A percentile compares a stretch with the other conserved stretches of the same genome.
Evolutionary conservation across 1,139 yeast species (phyloP).

Genomic region (Lodderomyces metapsilosis): DNA sequence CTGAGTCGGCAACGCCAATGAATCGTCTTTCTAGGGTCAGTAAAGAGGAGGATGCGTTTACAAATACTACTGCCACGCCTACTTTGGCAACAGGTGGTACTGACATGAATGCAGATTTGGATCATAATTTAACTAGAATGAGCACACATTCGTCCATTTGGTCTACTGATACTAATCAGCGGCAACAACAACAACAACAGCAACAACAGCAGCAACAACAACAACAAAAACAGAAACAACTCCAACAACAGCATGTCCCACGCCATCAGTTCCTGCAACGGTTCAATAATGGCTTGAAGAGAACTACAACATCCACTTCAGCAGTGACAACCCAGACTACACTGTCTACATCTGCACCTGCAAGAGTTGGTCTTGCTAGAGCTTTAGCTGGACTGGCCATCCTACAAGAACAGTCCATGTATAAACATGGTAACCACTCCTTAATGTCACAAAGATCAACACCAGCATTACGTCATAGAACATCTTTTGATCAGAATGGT

Average conservation of each 20-base stretch:
- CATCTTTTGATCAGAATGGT: conserved; percentile 30
- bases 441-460: conserved; percentile 19
- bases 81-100: background rate
- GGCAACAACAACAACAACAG: background rate
- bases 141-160: conserved; percentile 36
- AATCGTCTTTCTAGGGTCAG: conserved; percentile 2
- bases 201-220: background rate
- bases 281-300: conserved; percentile 31
- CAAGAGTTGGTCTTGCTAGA: conserved; percentile 43
- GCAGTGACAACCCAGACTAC: conserved; percentile 29
- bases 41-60: conserved; percentile 1
- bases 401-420: conserved; percentile 11
- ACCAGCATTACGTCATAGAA: conserved; percentile 25
- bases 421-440: conserved; percentile 24
- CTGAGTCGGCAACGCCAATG: conserved; percentile 2
- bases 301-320: conserved; percentile 33
- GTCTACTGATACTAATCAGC: conserved; percentile 34
- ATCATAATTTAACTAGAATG: conserved; percentile 26
- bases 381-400: conserved; percentile 26
- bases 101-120: background rate
- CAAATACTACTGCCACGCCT: background rate
- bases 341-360: conserved; percentile 16
- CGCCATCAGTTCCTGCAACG: too few species aligned
- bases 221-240: conserved; percentile 16
- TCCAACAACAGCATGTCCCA: too few species aligned